Evolutionary conservation across 305 asterid genomes (phyloP), one percentile per base, ranked within the genome.

Genomic region (Fraxinus sp.): DNA sequence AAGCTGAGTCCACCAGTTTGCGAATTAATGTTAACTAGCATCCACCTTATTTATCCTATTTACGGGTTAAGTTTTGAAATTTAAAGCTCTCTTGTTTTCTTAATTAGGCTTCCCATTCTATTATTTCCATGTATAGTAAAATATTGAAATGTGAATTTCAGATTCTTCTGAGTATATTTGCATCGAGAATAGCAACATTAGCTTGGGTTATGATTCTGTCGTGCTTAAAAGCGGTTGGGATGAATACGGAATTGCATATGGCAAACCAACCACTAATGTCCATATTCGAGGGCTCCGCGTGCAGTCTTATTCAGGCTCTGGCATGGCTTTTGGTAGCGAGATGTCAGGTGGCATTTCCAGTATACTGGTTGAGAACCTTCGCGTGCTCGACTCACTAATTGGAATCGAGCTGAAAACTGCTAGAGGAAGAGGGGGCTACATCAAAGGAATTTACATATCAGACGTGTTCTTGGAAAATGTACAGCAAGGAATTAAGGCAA

Each of bases 161-260:
- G 99, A 97, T 93, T 97, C 99, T 5, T 94, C 97, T 0, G 90
- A 89, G 73, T 87, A 86, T 39, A 93, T 97, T 18, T 97, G 99
- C 89, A 91, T 97, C n/a, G 97, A 97, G 86, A 90, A 89, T 87
- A 91, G 98, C 95, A 97, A 93, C 89, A 89, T 97, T 35, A 94
- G 91, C 89, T 88, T 82, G 82, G 94, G 97, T 18, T 89, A 90
- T 30, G 98, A 97, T 44, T 94, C 98, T 0, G 83, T 97, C 39
- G 91, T 88, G n/a, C 91, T 97, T 35, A 97, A 94, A 86, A 94
- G 98, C 74, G 99, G 99, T 52, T 97, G 99, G 99, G 99, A 97
- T 52, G 98, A 97, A 85, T 94, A 97, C 57, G 99, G 98, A 10
- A 93, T 97, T 46, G 79, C 93, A 18, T 97, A 89, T 68, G 88